These are phyloP conservation scores for Aspergillus pseudoglaucus DNA, from an alignment of 2,329 filamentous ascomycete genomes.

Conservation along the genomic window DNA sequence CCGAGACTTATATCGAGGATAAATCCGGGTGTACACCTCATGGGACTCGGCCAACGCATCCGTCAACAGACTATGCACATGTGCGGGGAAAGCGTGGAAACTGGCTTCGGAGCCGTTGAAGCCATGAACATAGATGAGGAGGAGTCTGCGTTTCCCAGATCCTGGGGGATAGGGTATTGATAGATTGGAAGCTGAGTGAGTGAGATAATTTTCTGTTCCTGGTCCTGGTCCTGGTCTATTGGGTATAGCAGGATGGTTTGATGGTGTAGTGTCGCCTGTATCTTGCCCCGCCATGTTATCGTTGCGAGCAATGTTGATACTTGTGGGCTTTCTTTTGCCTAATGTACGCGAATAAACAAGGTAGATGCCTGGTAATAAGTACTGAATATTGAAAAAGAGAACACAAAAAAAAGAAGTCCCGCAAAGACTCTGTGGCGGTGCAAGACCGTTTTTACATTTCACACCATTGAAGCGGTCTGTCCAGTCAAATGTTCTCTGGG, in stretches of 20 bases:
- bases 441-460: too few species aligned
- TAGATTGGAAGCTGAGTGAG: not conserved
- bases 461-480: too few species aligned
- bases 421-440: too few species aligned
- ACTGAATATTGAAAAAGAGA: too few species aligned
- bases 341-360: too few species aligned
- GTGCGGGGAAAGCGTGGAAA: conserved; percentile 80
- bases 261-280: not conserved
- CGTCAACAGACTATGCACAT: conserved; percentile 70
- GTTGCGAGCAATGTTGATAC: too few species aligned
- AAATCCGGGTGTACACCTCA: conserved; percentile 72
- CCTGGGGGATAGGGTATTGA: not conserved
- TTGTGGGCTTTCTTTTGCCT: too few species aligned
- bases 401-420: too few species aligned
- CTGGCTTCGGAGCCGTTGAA: conserved; percentile 85
- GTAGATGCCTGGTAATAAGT: too few species aligned
- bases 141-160: conserved; percentile 46
- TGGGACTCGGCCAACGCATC: conserved; percentile 64
- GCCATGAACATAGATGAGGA: conserved; percentile 81
- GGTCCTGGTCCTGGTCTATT: not conserved
- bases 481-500: too few species aligned
- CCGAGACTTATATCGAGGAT: conserved; percentile 37
- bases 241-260: not conserved
- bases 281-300: not conserved
- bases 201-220: not conserved